Evolutionary conservation across 1,139 yeast genomes (phyloP), one percentile per base, ranked within the genome.

Genomic region (Suhomyces terraborum): DNA sequence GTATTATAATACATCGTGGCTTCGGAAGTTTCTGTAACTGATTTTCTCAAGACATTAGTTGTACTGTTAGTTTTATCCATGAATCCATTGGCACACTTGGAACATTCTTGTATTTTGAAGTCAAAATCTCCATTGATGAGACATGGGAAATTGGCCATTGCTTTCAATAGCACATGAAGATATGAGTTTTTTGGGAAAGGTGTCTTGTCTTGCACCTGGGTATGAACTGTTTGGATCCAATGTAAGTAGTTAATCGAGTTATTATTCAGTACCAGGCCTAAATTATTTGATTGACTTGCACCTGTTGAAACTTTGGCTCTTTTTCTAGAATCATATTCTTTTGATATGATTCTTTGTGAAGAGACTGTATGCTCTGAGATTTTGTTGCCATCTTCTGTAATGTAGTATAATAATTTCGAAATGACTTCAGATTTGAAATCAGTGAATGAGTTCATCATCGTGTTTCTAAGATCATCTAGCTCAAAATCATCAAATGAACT

Each of bases 121-220:
- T 74, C 60, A 41, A 51, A 73, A 32, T 67, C 69, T 0, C 59
- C 61, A 16, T 61, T 57, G 0, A 61, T 36, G 17, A 74, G 44
- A 48, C 84, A 78, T 1, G 77, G 67, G 32, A 67, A 65, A 35
- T 66, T 57, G 8, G 80, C 75, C 18, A 78, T 45, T 0, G 79
- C 64, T 4, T 71, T 62, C 4, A 73, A 55, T 4, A 69, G 37
- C 0, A 73, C 56, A 42, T 63, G 60, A 16, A 64, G 32, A 9
- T 23, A 25, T 8, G 32, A 12, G 1, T 58, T 47, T 10, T 46
- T 43, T 16, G 25, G 17, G 12, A 21, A 24, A n/a, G 20, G 9
- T 3, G 27, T 21, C 4, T 29, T 17, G 4, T 17, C 8, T 12
- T 13, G 31, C 6, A 30, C 23, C 8, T 36, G 12, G 6, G 18